phyloP scores from a whole-genome alignment of 202 grass and related monocot species.

The Eragrostis tef region DNA sequence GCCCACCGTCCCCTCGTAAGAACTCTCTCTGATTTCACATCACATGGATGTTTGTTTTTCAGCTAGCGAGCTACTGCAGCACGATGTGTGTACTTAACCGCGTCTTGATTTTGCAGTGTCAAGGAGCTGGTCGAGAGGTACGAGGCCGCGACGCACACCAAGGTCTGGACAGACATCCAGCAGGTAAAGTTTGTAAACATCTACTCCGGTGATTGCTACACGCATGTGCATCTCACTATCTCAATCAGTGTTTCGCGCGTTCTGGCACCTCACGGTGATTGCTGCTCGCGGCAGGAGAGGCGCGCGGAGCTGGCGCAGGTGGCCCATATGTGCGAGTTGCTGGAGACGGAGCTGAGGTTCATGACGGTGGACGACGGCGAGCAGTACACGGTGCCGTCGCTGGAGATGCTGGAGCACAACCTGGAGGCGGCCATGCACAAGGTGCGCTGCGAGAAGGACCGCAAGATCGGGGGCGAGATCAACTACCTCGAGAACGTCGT shows the following conservation, averaged over 20 bases:
- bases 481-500: conserved; percentile 74
- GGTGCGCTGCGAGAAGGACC: conserved; percentile 80
- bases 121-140: conserved; percentile 81
- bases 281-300: conserved; percentile 52
- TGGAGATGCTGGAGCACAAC: conserved; percentile 72
- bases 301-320: conserved; percentile 79
- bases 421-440: conserved; percentile 74
- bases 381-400: conserved; percentile 69
- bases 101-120: conserved; percentile 47
- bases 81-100: too few species aligned
- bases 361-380: conserved; percentile 75
- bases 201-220: too few species aligned
- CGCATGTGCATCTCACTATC: too few species aligned
- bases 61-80: background rate
- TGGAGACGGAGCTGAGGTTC: conserved; percentile 89
- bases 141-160: conserved; percentile 78
- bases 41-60: background rate
- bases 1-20: conserved; percentile 75
- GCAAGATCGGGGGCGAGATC: conserved; percentile 84
- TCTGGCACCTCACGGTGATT: background rate
- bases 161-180: conserved; percentile 66
- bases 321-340: conserved; percentile 67
- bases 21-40: too few species aligned
- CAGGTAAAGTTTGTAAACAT: conserved; percentile 59
- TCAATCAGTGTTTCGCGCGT: background rate